phyloP scores from a whole-genome alignment of 345 rosid species.

The Alliaria petiolata region DNA sequence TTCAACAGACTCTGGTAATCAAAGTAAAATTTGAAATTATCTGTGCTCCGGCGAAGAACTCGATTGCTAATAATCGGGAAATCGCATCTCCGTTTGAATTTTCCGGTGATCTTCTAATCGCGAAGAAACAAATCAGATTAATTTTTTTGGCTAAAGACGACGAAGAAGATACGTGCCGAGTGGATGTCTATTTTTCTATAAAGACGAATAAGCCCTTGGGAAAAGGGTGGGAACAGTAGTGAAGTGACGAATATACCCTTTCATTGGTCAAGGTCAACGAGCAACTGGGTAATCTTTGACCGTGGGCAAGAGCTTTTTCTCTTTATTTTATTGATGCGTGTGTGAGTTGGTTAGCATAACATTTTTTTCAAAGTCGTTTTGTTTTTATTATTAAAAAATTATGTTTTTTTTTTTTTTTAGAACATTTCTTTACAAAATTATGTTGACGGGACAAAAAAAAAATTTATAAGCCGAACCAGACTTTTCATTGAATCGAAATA shows the following conservation, averaged over 20 bases:
- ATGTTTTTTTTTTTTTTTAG: no score
- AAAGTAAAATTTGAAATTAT: not conserved
- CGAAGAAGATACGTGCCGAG: slow-evolving; percentile 14
- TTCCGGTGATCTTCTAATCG: slow-evolving; percentile 8
- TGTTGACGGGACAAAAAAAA: not conserved
- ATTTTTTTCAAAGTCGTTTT: slow-evolving; percentile 2
- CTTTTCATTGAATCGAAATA: not conserved
- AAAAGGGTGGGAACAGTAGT: not conserved
- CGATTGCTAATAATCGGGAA: not conserved
- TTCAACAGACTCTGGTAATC: not conserved
- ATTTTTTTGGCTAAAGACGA: not conserved
- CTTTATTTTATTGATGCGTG: slow-evolving; percentile 6
- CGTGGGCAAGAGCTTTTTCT: not conserved
- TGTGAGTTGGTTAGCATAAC: slow-evolving; percentile 25
- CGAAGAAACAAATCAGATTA: not conserved
- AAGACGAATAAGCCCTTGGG: slow-evolving; percentile 21
- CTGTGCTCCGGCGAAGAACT: not conserved
- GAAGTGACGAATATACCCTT: not conserved
- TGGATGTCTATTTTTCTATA: not conserved
- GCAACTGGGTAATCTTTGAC: slow-evolving; percentile 25
- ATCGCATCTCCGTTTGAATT: slow-evolving; percentile 1
- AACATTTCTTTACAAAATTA: no score
- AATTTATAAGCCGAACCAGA: not conserved
- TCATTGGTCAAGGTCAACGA: slow-evolving; percentile 10
- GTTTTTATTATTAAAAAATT: not conserved